These are phyloP conservation scores for Thalassiosira exigua DNA, from an alignment of 352 stramenopile species.

Conservation along the genomic window DNA sequence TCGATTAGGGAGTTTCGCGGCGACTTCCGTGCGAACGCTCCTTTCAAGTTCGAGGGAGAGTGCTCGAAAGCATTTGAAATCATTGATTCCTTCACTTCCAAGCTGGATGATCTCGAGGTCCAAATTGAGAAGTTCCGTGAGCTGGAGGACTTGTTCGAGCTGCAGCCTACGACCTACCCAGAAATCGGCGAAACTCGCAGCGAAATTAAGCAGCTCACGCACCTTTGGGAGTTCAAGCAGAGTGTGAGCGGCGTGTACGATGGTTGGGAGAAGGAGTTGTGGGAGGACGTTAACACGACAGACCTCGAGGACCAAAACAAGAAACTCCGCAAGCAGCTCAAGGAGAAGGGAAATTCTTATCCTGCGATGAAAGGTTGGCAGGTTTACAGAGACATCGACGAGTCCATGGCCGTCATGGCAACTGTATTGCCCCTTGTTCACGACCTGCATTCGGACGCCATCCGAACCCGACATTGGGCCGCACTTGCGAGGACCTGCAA, in stretches of 20 bases:
- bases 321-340: conserved; percentile 82
- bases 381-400: conserved; percentile 91
- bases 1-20: conserved; percentile 93
- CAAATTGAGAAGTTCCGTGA: conserved; percentile 89
- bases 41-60: conserved; percentile 90
- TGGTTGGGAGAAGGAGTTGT: conserved; percentile 89
- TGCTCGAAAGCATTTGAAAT: conserved; percentile 87
- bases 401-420: conserved; percentile 91
- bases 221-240: conserved; percentile 93
- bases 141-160: conserved; percentile 95
- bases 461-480: conserved; percentile 94
- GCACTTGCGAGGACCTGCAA: conserved; percentile 92
- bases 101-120: conserved; percentile 86
- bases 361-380: conserved; percentile 90
- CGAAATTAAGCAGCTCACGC: conserved; percentile 91
- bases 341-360: conserved; percentile 77
- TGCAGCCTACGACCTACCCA: conserved; percentile 85
- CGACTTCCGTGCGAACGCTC: conserved; percentile 92
- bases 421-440: conserved; percentile 93
- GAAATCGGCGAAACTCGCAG: conserved; percentile 86
- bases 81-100: conserved; percentile 89
- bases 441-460: conserved; percentile 93
- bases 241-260: conserved; percentile 86
- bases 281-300: conserved; percentile 90
- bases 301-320: conserved; percentile 91